Conservation (phyloP, 2,329 filamentous ascomycete genomes). For the Tolypocladium nubicola region DNA sequence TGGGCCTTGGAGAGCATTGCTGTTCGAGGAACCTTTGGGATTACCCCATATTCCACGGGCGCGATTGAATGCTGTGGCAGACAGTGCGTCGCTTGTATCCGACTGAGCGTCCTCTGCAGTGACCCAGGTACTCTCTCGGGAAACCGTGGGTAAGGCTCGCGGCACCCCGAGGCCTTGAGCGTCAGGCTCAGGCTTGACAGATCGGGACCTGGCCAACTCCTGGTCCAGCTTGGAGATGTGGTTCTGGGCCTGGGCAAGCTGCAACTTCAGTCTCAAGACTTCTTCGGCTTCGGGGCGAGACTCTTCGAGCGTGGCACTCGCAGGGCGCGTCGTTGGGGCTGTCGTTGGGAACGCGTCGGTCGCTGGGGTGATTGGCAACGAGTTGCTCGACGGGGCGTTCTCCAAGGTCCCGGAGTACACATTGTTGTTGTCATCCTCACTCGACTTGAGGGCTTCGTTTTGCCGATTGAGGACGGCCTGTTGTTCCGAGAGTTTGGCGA, state of each 20-base stretch:
- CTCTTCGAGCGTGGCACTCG: constrained; percentile 39
- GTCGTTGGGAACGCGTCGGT: constrained; percentile 41
- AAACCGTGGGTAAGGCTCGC: constrained; percentile 9
- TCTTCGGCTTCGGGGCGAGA: constrained; percentile 38
- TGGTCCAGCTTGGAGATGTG: constrained; percentile 63
- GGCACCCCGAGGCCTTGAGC: constrained; percentile 8
- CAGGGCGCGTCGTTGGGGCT: constrained; percentile 38
- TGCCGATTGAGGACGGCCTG: constrained; percentile 50
- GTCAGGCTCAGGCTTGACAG: constrained; percentile 41
- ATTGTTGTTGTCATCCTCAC: constrained; percentile 21
- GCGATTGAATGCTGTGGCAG: constrained; percentile 40
- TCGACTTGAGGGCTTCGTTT: constrained; percentile 38
- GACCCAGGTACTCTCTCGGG: constrained; percentile 40
- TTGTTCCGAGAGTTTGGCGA: constrained; percentile 66
- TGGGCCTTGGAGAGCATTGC: constrained; percentile 22
- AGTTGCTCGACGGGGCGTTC: constrained; percentile 43
- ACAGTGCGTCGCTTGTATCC: constrained; percentile 44
- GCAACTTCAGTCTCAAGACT: constrained; percentile 55
- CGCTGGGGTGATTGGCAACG: constrained; percentile 52
- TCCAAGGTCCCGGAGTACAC: constrained; percentile 27
- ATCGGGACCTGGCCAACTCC: constrained; percentile 55
- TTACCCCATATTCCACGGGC: constrained; percentile 46
- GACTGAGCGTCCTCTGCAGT: constrained; percentile 43
- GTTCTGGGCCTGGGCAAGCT: constrained; percentile 60
- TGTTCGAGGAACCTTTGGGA: constrained; percentile 29